Evolutionary conservation across 1,284 basidiomycete genomes (phyloP), one percentile per base, ranked within the genome.

Genomic region (Ceratobasidium sp.): DNA sequence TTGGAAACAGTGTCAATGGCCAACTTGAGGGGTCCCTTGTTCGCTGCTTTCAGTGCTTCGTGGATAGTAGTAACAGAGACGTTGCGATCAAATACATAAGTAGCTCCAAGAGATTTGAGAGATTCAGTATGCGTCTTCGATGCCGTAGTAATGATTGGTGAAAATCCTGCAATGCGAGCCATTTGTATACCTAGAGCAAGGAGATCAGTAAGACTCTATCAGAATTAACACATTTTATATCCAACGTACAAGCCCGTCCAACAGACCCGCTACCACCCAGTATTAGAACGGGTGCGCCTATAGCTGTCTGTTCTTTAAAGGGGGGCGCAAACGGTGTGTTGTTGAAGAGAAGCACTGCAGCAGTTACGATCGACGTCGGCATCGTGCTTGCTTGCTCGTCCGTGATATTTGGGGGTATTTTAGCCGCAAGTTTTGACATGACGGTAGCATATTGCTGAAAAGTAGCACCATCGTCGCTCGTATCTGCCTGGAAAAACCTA

Each of bases 91-190:
- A 89, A 77, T 61, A 87, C 79, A 52, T 85, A 80, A 0, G 85
- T 86, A 0, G 86, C 88, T 1, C 89, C 88, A 26, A 86, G 79
- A 0, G 81, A 79, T 75, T 84, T 84, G 71, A 89, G 82, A 41
- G 78, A 76, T 0, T 78, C 79, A n/a, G 78, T 76, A 74, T 88
- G 83, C 73, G 81, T 81, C 18, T 76, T 76, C 5, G 85, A 87
- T 1, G 87, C 83, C 1, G 85, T 76, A 46, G 76, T 71, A 50
- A 77, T 76, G 28, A 80, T 41, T 83, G 85, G 77, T n/a, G 60
- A 72, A 58, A 77, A 76, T 3, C 76, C 76, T 53, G 76, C 75
- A 26, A 75, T 57, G 16, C 62, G 60, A 14, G 76, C 76, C 23
- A 75, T 59, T 55, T 77, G 76, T 36, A 77, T 74, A 23, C 64